Conservation (phyloP, 2,329 filamentous ascomycete genomes). For the Botryotinia globosa region DNA sequence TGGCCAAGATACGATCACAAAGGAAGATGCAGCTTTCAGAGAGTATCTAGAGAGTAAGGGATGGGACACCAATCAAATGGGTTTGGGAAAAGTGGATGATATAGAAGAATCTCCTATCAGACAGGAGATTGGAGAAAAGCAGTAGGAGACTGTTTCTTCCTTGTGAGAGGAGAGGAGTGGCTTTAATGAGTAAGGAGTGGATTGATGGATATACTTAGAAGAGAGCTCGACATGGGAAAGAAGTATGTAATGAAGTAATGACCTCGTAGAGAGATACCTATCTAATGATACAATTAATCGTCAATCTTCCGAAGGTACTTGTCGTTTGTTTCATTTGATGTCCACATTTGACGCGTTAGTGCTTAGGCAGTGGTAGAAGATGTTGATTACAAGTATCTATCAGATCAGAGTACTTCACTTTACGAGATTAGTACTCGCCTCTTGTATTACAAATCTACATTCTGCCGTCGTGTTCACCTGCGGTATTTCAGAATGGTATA, state of each 20-base stretch:
- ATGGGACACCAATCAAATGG: conserved; percentile 66
- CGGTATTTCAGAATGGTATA: too few species aligned
- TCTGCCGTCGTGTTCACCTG: background rate
- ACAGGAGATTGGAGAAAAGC: conserved; percentile 6
- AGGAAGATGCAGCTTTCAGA: conserved; percentile 74
- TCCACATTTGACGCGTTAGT: background rate
- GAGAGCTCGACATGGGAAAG: background rate
- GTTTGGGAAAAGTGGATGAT: conserved; percentile 36
- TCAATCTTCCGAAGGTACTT: too few species aligned
- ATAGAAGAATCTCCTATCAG: conserved; percentile 15
- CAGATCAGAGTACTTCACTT: background rate
- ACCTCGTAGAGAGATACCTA: background rate
- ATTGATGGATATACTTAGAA: background rate
- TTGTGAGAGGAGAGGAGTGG: too few species aligned
- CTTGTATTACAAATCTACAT: background rate
- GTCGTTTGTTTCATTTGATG: background rate
- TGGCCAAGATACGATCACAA: conserved; percentile 78
- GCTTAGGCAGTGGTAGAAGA: background rate
- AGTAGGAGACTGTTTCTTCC: background rate
- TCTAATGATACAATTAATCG: background rate
- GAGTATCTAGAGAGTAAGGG: conserved; percentile 70
- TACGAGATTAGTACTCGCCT: background rate
- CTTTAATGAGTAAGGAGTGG: too few species aligned
- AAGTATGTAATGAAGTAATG: conserved; percentile 6
- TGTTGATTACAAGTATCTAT: background rate